Conservation (phyloP, 257 asterid genomes). For the Ehretia macrophylla region DNA sequence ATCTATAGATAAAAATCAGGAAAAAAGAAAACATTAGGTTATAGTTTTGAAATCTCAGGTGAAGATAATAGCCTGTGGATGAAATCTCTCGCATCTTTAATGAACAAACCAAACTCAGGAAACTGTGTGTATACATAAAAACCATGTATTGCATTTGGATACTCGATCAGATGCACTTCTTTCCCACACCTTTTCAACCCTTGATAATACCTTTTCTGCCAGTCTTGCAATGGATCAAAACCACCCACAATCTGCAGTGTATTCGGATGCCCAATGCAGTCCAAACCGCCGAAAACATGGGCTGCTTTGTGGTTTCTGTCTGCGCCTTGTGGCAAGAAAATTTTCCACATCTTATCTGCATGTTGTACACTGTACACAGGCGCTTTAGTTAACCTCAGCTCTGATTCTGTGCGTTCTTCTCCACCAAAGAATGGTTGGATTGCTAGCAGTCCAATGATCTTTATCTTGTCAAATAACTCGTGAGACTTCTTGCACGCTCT, state of each 20-base stretch:
- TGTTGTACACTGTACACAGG: slow-evolving; percentile 13
- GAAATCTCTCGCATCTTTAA: no score
- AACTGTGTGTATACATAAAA: slow-evolving; percentile 16
- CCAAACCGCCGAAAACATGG: slow-evolving; percentile 25
- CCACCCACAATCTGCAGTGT: slow-evolving; percentile 36
- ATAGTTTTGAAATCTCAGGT: slow-evolving; percentile 26
- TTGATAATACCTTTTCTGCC: slow-evolving; percentile 30
- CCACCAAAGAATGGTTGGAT: slow-evolving; percentile 52
- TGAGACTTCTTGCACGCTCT: slow-evolving; percentile 13
- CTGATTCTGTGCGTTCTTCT: slow-evolving; percentile 42
- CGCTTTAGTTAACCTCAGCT: slow-evolving; percentile 23
- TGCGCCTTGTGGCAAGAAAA: slow-evolving; percentile 38
- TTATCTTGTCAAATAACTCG: slow-evolving; percentile 15
- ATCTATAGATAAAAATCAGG: no score
- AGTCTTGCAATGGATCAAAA: slow-evolving; percentile 38
- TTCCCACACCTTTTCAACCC: slow-evolving; percentile 32
- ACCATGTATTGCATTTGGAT: slow-evolving; percentile 38
- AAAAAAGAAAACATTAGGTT: no score
- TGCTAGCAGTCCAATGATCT: slow-evolving; percentile 19
- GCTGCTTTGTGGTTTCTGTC: slow-evolving; percentile 41
- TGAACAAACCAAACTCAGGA: not conserved
- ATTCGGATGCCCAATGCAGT: slow-evolving; percentile 21
- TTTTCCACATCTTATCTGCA: slow-evolving; percentile 33
- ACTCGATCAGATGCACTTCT: slow-evolving; percentile 25
- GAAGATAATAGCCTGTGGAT: no score